phyloP scores from a whole-genome alignment of 2,329 filamentous ascomycete genomes.

The Xylaria sp. region DNA sequence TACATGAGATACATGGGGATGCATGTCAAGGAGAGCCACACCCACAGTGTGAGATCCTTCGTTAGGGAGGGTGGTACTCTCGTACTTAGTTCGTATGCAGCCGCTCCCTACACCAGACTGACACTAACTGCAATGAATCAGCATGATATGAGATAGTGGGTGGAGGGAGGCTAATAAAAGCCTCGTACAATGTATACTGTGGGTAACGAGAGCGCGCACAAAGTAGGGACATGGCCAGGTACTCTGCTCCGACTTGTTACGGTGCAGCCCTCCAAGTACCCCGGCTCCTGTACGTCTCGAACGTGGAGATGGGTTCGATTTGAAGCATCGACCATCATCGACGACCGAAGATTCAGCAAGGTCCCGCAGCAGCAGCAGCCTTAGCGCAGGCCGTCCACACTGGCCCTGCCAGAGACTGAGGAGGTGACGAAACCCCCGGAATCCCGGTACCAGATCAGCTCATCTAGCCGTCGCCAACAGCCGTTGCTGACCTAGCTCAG shows the following conservation, averaged over 20 bases:
- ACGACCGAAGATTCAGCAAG: slow-evolving; percentile 1
- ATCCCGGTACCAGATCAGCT: slow-evolving; percentile 45
- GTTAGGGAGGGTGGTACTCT: slow-evolving; percentile 25
- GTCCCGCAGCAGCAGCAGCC: neutral
- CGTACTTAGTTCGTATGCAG: slow-evolving; percentile 32
- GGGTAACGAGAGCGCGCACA: neutral
- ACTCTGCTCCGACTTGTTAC: slow-evolving; percentile 18
- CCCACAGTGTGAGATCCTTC: slow-evolving; percentile 38
- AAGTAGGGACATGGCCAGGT: slow-evolving; percentile 7
- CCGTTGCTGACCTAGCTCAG: slow-evolving; percentile 24
- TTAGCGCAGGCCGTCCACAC: neutral
- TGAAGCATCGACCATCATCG: slow-evolving; percentile 8
- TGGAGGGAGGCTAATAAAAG: slow-evolving; percentile 32
- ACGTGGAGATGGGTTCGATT: slow-evolving; percentile 23
- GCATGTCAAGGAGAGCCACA: slow-evolving; percentile 33
- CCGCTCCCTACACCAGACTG: slow-evolving; percentile 18
- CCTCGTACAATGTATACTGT: slow-evolving; percentile 10
- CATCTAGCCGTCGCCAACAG: slow-evolving; percentile 32
- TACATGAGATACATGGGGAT: slow-evolving; percentile 32
- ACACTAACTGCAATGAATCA: slow-evolving; percentile 24
- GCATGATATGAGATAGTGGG: slow-evolving; percentile 29
- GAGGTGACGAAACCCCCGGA: slow-evolving; percentile 45
- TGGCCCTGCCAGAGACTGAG: slow-evolving; percentile 29
- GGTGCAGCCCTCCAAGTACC: slow-evolving; percentile 24
- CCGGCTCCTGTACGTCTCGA: slow-evolving; percentile 23